Evolutionary conservation across 2,329 filamentous ascomycete species (phyloP).

Genomic region (Sporothrix brasiliensis): DNA sequence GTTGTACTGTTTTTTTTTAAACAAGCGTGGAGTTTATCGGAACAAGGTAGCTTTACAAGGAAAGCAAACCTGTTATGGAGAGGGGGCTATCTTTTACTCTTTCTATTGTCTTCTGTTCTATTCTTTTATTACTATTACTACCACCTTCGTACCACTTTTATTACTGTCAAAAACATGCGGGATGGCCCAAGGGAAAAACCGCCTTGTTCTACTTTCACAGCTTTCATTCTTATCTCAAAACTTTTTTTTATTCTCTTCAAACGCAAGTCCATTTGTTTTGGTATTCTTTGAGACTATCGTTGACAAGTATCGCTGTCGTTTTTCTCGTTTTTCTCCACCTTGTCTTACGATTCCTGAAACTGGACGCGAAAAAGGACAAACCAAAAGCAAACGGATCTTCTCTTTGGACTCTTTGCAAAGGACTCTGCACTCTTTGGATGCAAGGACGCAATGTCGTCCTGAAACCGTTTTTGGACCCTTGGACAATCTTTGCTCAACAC

Average conservation of each 20-base stretch:
- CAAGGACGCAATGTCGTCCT: not conserved
- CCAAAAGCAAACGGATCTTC: not conserved
- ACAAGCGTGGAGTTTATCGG: constrained; percentile 20
- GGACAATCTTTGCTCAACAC: constrained; percentile 14
- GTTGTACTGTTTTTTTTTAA: constrained; percentile 2
- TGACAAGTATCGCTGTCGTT: not conserved
- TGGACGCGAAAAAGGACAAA: not conserved
- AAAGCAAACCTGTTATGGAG: not conserved
- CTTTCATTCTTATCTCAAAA: not conserved
- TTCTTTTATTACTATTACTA: not conserved
- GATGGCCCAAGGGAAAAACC: not conserved
- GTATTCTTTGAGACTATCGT: no score
- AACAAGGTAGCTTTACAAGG: constrained; percentile 3
- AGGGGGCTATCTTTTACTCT: not conserved
- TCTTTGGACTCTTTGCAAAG: not conserved
- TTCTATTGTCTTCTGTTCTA: not conserved
- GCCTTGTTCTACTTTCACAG: constrained; percentile 20
- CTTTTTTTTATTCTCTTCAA: constrained; percentile 14
- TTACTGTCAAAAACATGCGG: constrained; percentile 17
- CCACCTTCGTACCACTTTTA: constrained; percentile 12
- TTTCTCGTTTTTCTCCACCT: not conserved
- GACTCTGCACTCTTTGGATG: not conserved
- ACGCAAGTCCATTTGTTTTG: not conserved
- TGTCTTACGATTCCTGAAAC: constrained; percentile 17
- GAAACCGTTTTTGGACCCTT: constrained; percentile 17